Percentiles rank a stretch among this genome's conserved stretches.
These are phyloP conservation scores for Priceomyces fermenticarens DNA, from an alignment of 805 yeast genomes.

Conservation along the genomic window DNA sequence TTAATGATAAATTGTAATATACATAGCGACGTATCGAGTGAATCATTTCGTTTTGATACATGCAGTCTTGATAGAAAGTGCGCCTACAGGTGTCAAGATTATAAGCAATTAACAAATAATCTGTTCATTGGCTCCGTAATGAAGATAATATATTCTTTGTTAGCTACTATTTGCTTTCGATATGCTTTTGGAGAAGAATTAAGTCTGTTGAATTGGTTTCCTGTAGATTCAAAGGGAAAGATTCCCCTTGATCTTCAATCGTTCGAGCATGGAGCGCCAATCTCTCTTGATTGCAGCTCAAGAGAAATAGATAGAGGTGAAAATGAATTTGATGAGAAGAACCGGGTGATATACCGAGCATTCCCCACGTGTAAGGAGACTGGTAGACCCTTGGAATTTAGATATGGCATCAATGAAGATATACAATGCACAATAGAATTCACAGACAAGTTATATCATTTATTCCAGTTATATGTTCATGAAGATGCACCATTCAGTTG, in stretches of 20 bases:
- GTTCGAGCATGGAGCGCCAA: slow-evolving; percentile 36
- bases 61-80: no score
- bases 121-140: no score
- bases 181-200: background rate
- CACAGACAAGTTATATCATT: slow-evolving; percentile 64
- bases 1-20: no score
- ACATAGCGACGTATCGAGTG: no score
- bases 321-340: slow-evolving; percentile 64
- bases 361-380: slow-evolving; percentile 69
- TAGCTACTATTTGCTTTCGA: background rate
- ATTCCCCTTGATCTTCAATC: slow-evolving; percentile 35
- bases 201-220: slow-evolving; percentile 16
- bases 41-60: no score
- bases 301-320: slow-evolving; percentile 72
- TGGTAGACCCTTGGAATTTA: slow-evolving; percentile 53
- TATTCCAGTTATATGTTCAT: slow-evolving; percentile 73
- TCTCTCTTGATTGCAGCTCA: slow-evolving; percentile 58
- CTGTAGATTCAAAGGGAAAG: slow-evolving; percentile 35
- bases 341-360: slow-evolving; percentile 52
- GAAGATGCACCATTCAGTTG: slow-evolving; percentile 77
- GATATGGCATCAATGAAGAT: slow-evolving; percentile 50
- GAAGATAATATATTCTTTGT: no score
- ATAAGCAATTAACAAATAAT: no score
- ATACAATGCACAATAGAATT: slow-evolving; percentile 59
- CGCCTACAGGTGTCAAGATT: no score